phyloP scores from a whole-genome alignment of 352 stramenopile genomes.

The Nothophytophthora sp. region DNA sequence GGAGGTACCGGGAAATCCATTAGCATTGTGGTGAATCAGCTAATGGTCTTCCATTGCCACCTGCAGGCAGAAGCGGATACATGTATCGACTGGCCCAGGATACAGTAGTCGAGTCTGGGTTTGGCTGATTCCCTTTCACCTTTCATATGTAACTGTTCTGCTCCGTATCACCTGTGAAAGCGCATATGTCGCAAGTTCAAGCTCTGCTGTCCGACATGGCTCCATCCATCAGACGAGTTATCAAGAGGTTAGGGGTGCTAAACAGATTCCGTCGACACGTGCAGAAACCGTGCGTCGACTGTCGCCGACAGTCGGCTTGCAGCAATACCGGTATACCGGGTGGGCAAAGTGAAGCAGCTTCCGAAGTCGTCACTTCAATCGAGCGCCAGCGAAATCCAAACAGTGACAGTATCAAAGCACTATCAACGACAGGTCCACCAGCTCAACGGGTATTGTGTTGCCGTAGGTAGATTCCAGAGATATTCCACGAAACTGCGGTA shows the following conservation, averaged over 20 bases:
- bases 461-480: too few relatives aligned
- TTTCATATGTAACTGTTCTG: conserved; percentile 3
- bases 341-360: too few relatives aligned
- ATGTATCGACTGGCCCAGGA: background rate
- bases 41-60: background rate
- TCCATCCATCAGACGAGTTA: background rate
- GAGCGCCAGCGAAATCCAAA: too few relatives aligned
- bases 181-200: background rate
- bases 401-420: too few relatives aligned
- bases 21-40: conserved; percentile 17
- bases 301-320: background rate
- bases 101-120: too few relatives aligned
- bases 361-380: too few relatives aligned
- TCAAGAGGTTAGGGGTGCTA: background rate
- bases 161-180: background rate
- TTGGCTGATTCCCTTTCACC: conserved; percentile 6
- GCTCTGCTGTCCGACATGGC: background rate
- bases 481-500: too few relatives aligned
- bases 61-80: background rate
- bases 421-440: too few relatives aligned
- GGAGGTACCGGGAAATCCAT: too few relatives aligned
- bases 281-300: background rate
- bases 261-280: background rate
- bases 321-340: too few relatives aligned
- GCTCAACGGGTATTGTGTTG: too few relatives aligned